Conservation (phyloP, 306 rosid species). For the Adenanthera pavonina region DNA sequence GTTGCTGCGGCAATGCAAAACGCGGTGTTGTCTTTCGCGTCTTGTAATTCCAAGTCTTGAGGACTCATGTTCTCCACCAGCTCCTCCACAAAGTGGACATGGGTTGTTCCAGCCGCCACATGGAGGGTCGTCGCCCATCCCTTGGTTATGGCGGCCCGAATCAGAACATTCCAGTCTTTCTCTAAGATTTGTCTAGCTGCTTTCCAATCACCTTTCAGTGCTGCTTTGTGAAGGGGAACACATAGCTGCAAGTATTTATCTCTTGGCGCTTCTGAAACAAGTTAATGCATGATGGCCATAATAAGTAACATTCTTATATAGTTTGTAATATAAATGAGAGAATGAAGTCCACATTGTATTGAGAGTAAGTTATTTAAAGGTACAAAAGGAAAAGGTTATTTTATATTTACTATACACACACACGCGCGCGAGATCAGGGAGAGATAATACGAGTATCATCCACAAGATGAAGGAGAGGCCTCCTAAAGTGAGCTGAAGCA, state of each 20-base stretch:
- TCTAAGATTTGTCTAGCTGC: not conserved
- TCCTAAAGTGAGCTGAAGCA: no score
- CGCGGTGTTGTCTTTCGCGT: constrained; percentile 33
- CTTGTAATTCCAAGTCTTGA: constrained; percentile 16
- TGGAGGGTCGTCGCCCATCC: constrained; percentile 31
- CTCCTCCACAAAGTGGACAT: constrained; percentile 17
- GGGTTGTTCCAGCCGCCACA: constrained; percentile 34
- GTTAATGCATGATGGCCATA: no score
- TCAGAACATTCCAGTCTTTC: not conserved
- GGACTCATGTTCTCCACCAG: not conserved
- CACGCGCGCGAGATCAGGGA: no score
- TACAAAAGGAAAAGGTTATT: no score
- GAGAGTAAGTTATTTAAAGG: no score
- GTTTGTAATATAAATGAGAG: no score
- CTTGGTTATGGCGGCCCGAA: constrained; percentile 3
- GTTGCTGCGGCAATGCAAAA: constrained; percentile 37
- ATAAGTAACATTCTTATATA: no score
- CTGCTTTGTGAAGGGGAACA: constrained; percentile 31
- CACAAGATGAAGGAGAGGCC: no score
- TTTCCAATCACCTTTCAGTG: constrained; percentile 36
- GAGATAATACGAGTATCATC: no score
- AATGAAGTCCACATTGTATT: no score
- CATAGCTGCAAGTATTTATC: not conserved
- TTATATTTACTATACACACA: no score
- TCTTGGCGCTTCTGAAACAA: no score